Conservation (phyloP, 2,329 filamentous ascomycete species). For the Pseudopithomyces maydicus region DNA sequence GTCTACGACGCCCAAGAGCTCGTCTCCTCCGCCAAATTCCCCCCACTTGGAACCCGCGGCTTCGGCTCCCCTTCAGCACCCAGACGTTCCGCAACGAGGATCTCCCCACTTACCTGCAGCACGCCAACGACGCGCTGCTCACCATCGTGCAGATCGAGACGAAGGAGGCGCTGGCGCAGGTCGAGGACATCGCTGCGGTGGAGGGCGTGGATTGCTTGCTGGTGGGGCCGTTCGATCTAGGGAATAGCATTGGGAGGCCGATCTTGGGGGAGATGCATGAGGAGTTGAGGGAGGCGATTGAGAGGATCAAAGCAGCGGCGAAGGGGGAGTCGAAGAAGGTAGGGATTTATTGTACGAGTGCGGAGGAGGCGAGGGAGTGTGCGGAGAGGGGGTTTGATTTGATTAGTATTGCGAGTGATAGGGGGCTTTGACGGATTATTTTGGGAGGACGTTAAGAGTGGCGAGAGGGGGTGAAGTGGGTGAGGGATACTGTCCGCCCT, state of each 20-base stretch:
- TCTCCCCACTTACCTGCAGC: slow-evolving; percentile 56
- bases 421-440: slow-evolving; percentile 50
- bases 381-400: slow-evolving; percentile 61
- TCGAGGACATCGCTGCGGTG: slow-evolving; percentile 57
- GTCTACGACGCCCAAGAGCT: slow-evolving; percentile 59
- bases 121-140: slow-evolving; percentile 59
- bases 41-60: slow-evolving; percentile 59
- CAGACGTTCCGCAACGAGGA: slow-evolving; percentile 50
- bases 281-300: slow-evolving; percentile 58
- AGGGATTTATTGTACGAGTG: slow-evolving; percentile 60
- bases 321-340: slow-evolving; percentile 58
- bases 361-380: slow-evolving; percentile 57
- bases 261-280: slow-evolving; percentile 55
- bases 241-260: slow-evolving; percentile 62
- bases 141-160: slow-evolving; percentile 58
- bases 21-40: slow-evolving; percentile 61
- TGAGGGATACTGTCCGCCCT: too few relatives aligned
- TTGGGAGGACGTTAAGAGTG: slow-evolving; percentile 40
- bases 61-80: slow-evolving; percentile 62
- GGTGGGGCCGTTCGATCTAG: slow-evolving; percentile 61
- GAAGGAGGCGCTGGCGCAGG: slow-evolving; percentile 44
- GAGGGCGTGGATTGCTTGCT: slow-evolving; percentile 60
- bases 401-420: slow-evolving; percentile 54
- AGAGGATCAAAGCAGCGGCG: slow-evolving; percentile 57
- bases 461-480: slow-evolving; percentile 37